phyloP scores from a whole-genome alignment of 805 yeast species.

The Zygosaccharomyces kombuchaensis region DNA sequence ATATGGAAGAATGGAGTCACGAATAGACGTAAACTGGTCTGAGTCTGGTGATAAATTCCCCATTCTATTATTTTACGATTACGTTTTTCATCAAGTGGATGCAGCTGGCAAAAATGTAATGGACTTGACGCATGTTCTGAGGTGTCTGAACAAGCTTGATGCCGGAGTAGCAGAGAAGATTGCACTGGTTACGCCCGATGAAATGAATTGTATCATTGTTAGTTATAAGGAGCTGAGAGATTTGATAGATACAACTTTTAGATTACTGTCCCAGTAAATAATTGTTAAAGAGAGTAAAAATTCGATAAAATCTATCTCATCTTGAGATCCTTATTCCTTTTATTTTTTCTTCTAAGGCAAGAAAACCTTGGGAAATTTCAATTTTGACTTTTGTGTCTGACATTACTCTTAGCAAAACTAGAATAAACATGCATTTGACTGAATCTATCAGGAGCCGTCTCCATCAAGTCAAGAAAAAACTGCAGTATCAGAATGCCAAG shows the following conservation, averaged over 20 bases:
- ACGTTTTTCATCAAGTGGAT: constrained; percentile 79
- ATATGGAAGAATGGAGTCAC: constrained; percentile 65
- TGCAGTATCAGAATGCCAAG: constrained; percentile 8
- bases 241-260: constrained; percentile 63
- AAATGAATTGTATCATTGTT: constrained; percentile 76
- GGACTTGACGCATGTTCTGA: constrained; percentile 77
- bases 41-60: constrained; percentile 75
- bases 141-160: constrained; percentile 81
- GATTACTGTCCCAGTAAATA: constrained; percentile 33
- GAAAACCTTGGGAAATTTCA: neutral
- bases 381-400: neutral
- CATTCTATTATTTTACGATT: constrained; percentile 71
- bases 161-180: constrained; percentile 85
- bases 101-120: constrained; percentile 71
- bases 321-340: neutral
- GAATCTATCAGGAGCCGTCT: neutral
- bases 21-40: constrained; percentile 56
- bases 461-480: neutral
- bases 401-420: neutral
- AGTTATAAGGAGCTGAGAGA: constrained; percentile 79
- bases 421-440: neutral
- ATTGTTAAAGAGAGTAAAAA: neutral
- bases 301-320: neutral
- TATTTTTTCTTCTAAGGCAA: neutral
- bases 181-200: constrained; percentile 77